Evolutionary conservation across 2,329 filamentous ascomycete species (phyloP).

Genomic region (Geoglossum cookeanum): DNA sequence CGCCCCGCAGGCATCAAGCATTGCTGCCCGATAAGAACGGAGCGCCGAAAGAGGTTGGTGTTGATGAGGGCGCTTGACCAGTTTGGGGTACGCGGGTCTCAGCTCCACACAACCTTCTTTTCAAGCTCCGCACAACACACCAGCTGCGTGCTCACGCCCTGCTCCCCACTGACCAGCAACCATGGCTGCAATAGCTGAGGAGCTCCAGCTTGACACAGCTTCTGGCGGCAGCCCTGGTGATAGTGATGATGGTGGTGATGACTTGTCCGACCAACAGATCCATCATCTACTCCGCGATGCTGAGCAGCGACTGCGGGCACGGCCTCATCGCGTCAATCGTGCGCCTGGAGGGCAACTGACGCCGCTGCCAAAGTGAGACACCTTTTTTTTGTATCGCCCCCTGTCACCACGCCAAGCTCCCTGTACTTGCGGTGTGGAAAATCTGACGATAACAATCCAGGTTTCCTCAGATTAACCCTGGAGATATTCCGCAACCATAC

Average conservation of each 20-base stretch:
- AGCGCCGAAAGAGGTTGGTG: neutral
- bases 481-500: conserved; percentile 31
- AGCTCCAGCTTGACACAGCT: neutral
- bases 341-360: conserved; percentile 6
- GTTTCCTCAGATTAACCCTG: conserved; percentile 31
- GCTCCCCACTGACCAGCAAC: neutral
- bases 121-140: neutral
- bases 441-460: conserved; percentile 13
- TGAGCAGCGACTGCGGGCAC: conserved; percentile 18
- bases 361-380: neutral
- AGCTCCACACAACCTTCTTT: neutral
- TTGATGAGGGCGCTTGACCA: neutral
- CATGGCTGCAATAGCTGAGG: conserved; percentile 1
- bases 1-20: neutral
- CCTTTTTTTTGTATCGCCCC: neutral
- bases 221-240: neutral
- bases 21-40: neutral
- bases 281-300: conserved; percentile 22
- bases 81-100: neutral
- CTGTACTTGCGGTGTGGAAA: neutral
- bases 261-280: conserved; percentile 40
- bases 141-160: neutral
- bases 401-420: neutral
- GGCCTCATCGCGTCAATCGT: neutral
- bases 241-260: conserved; percentile 15